Evolutionary conservation across 257 asterid species (phyloP).

Genomic region (Datura wrightii): DNA sequence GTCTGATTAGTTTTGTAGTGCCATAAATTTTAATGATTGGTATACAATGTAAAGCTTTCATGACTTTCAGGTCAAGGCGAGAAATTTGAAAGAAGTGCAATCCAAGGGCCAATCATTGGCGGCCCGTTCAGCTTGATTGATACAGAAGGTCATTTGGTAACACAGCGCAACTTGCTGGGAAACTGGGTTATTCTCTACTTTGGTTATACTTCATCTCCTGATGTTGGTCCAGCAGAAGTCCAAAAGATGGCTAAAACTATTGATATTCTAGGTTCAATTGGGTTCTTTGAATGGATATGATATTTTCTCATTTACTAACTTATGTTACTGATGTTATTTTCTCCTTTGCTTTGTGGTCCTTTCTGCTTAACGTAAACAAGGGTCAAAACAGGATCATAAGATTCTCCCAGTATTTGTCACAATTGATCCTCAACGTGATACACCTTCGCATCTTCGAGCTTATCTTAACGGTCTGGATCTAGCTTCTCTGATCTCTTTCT

Average conservation of each 20-base stretch:
- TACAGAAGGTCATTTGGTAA: constrained; percentile 68
- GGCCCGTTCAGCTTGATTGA: constrained; percentile 84
- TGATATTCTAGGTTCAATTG: constrained; percentile 66
- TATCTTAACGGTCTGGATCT: constrained; percentile 71
- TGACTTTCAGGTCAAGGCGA: constrained; percentile 70
- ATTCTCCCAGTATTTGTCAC: constrained; percentile 90
- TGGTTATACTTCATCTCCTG: constrained; percentile 96
- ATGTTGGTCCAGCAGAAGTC: constrained; percentile 94
- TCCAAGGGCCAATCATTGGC: constrained; percentile 87
- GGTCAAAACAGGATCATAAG: constrained; percentile 70
- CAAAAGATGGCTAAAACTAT: constrained; percentile 82
- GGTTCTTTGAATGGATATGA: constrained; percentile 27
- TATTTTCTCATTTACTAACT: not conserved
- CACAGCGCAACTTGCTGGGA: constrained; percentile 80
- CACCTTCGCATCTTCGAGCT: constrained; percentile 82
- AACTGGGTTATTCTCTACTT: constrained; percentile 92
- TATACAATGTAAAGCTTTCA: constrained; percentile 7
- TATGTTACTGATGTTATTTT: constrained; percentile 13
- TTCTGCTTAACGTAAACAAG: constrained; percentile 48
- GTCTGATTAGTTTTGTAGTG: not conserved
- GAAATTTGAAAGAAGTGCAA: constrained; percentile 84
- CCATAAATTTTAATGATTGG: not conserved
- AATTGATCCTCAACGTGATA: constrained; percentile 95
- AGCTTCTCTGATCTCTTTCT: not conserved
- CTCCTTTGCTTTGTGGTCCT: constrained; percentile 24